These are phyloP conservation scores for Solanum hybrid DNA, from an alignment of 305 asterid species.

Conservation along the genomic window DNA sequence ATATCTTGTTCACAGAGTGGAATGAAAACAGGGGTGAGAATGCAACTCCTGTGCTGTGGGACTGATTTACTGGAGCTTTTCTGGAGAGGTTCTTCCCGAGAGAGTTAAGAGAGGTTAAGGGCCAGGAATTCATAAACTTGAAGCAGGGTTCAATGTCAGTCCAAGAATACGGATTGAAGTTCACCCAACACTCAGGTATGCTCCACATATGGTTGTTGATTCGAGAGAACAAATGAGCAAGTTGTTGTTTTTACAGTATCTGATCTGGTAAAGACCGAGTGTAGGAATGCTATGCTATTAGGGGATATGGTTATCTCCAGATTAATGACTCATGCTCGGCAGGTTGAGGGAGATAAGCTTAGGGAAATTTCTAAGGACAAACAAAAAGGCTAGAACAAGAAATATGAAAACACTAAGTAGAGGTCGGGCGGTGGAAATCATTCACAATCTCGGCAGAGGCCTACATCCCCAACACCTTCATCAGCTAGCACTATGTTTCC, in stretches of 20 bases:
- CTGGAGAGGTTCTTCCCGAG: background rate
- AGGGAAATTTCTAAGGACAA: background rate
- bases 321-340: background rate
- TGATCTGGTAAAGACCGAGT: background rate
- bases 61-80: background rate
- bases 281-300: background rate
- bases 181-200: background rate
- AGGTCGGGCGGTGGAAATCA: too few relatives aligned
- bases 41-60: background rate
- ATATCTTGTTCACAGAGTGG: background rate
- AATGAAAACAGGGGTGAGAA: too few relatives aligned
- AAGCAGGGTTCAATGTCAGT: background rate
- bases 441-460: background rate
- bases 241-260: too few relatives aligned
- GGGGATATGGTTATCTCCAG: background rate
- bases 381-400: background rate
- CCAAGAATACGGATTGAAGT: background rate
- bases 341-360: background rate
- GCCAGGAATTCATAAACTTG: background rate
- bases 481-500: background rate
- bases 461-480: background rate
- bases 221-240: background rate
- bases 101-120: background rate
- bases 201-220: background rate
- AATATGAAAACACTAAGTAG: background rate